Percentiles rank a stretch among this genome's conserved stretches.
These are phyloP conservation scores for Phaffia australis DNA, from an alignment of 768 basidiomycete species.

Conservation along the genomic window DNA sequence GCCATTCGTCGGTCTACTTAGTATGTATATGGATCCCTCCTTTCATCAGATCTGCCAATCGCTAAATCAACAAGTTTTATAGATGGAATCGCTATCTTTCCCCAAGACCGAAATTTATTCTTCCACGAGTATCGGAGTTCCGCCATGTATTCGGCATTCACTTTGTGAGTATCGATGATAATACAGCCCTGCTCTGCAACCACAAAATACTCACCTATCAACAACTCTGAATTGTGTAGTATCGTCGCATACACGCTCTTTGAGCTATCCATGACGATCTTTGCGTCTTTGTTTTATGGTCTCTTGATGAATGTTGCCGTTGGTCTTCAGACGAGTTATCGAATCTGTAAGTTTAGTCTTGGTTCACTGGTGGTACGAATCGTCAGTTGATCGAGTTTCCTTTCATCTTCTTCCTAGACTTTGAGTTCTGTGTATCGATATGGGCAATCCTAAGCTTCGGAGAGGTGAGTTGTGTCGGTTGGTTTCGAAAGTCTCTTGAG, in stretches of 20 bases:
- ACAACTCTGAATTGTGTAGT: background rate
- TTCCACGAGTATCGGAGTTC: conserved; percentile 42
- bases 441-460: conserved; percentile 37
- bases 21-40: background rate
- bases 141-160: conserved; percentile 40
- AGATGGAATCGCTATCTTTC: conserved; percentile 40
- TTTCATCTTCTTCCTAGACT: conserved; percentile 5
- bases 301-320: conserved; percentile 37
- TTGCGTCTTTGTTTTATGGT: conserved; percentile 33
- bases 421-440: conserved; percentile 37
- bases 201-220: no score
- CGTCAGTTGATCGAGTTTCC: background rate
- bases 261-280: conserved; percentile 37
- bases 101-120: conserved; percentile 42
- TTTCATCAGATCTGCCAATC: background rate
- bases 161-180: conserved; percentile 32
- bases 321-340: conserved; percentile 35
- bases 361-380: background rate
- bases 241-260: conserved; percentile 38
- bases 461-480: conserved; percentile 25
- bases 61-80: conserved; percentile 31
- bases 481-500: background rate
- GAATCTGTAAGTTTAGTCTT: conserved; percentile 31
- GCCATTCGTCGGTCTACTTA: conserved; percentile 38
- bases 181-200: no score